phyloP scores from a whole-genome alignment of 73 alveolate genomes.

The Paramecium bursaria region DNA sequence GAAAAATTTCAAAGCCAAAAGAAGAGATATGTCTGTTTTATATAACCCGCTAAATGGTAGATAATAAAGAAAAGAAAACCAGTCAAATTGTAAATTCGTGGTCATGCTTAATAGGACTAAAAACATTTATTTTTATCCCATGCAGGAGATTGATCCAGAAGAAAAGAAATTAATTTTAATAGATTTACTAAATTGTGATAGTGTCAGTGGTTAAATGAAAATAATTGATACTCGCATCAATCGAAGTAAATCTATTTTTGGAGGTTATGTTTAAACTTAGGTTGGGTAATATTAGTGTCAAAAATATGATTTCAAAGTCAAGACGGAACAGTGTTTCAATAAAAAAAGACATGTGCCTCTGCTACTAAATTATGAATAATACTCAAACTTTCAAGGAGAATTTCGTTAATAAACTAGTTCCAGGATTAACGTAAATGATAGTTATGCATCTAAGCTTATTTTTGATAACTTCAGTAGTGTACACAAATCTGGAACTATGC shows the following conservation, averaged over 20 bases:
- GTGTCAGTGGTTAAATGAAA: slow-evolving; percentile 79
- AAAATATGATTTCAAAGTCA: slow-evolving; percentile 73
- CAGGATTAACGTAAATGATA: slow-evolving; percentile 20
- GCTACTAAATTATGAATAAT: slow-evolving; percentile 48
- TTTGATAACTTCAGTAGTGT: no score
- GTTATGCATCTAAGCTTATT: background rate
- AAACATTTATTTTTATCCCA: slow-evolving; percentile 80
- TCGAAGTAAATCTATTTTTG: slow-evolving; percentile 72
- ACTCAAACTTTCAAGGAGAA: background rate
- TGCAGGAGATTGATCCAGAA: slow-evolving; percentile 86
- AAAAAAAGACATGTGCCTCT: slow-evolving; percentile 55
- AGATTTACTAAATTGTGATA: slow-evolving; percentile 87
- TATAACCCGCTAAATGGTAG: slow-evolving; percentile 72
- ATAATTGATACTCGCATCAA: slow-evolving; percentile 71
- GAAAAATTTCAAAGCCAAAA: slow-evolving; percentile 75
- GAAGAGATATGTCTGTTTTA: slow-evolving; percentile 82
- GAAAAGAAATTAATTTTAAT: slow-evolving; percentile 83
- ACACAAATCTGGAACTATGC: no score
- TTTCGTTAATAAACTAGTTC: slow-evolving; percentile 22
- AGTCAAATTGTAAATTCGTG: slow-evolving; percentile 73
- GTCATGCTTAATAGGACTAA: slow-evolving; percentile 74
- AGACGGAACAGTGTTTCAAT: slow-evolving; percentile 37
- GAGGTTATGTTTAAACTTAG: slow-evolving; percentile 58
- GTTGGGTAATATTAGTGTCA: slow-evolving; percentile 69
- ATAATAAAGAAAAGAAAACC: slow-evolving; percentile 58